phyloP scores from a whole-genome alignment of 352 stramenopile genomes.

The Phytophthora megakarya region DNA sequence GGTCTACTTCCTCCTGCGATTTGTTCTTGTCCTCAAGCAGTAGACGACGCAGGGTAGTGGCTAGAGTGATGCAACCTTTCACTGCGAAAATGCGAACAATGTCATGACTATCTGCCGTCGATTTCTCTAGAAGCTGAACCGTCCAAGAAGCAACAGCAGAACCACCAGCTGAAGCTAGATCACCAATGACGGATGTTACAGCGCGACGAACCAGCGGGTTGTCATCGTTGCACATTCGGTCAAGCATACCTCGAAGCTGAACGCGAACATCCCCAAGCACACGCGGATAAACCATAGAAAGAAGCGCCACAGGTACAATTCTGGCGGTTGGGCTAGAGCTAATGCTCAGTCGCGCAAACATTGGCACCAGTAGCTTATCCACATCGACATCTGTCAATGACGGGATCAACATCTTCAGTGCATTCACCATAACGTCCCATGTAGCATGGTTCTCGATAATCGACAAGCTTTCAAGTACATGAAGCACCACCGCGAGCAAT shows the following conservation, averaged over 20 bases:
- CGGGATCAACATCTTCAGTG: slow-evolving; percentile 71
- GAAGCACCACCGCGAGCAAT: slow-evolving; percentile 74
- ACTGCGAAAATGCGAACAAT: slow-evolving; percentile 89
- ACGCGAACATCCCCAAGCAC: slow-evolving; percentile 74
- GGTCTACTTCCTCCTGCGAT: slow-evolving; percentile 34
- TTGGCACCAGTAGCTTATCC: slow-evolving; percentile 68
- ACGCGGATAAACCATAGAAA: slow-evolving; percentile 78
- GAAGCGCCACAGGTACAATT: slow-evolving; percentile 80
- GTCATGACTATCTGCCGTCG: slow-evolving; percentile 82
- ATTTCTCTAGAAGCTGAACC: slow-evolving; percentile 81
- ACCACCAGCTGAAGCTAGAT: slow-evolving; percentile 65
- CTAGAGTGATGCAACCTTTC: slow-evolving; percentile 81
- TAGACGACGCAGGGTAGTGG: slow-evolving; percentile 60
- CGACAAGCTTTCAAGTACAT: slow-evolving; percentile 85
- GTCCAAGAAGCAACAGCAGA: slow-evolving; percentile 63
- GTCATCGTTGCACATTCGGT: slow-evolving; percentile 87
- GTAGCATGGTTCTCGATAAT: slow-evolving; percentile 91
- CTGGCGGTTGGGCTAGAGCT: slow-evolving; percentile 83
- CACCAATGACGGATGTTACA: slow-evolving; percentile 83
- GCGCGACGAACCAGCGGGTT: slow-evolving; percentile 84
- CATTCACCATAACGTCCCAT: slow-evolving; percentile 90
- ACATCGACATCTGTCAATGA: slow-evolving; percentile 69
- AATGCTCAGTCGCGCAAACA: slow-evolving; percentile 83
- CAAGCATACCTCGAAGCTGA: slow-evolving; percentile 86
- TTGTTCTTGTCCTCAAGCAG: slow-evolving; percentile 46